Base-by-base conservation (phyloP, 2,329 filamentous ascomycete genomes). In the Rhexocercosporidium sp. region DNA sequence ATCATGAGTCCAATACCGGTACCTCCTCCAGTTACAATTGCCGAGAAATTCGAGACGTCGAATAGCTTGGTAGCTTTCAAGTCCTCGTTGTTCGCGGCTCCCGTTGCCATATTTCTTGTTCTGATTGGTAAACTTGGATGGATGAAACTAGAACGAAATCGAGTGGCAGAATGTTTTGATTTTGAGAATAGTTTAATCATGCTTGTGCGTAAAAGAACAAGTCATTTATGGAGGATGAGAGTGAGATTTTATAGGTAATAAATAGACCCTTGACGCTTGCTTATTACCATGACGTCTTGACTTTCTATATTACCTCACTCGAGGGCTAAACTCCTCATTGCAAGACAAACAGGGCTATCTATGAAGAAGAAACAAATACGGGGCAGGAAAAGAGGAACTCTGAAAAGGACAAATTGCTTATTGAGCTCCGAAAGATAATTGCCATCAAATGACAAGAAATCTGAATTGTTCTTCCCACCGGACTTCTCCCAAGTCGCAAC, bases 1-100 rank as follows among this genome's bases (percentile, higher is more conserved):
- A 76, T 76, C 72, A 77, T 76, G 9, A 76, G 59, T 3, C 75
- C 74, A 61, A 77, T 75, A 27, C 75, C 75, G 12, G 64, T 57
- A 3, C 70, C 70, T 46, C 71, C 69, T 53, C 71, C 70, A 22
- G 70, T 70, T 1, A 70, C 66, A n/a, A 73, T 41, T 1, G 69
- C 67, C 3, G 67, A 57, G 56, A 67, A 70, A 46, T 70, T 65
- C 2, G 69, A 71, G 57, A 73, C 65, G 64, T 71, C 64, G 49
- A 70, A 71, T 16, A 70, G 65, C 41, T 69, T 70, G 31, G 76
- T 81, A 20, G 22, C 59, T 62, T 67, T 71, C 27, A 70, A 59
- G 2, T 71, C 51, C 7, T 70, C 59, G 54, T 72, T 71, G 18
- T 37, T 64, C 46, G 68, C 61, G n/a, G 65, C 62, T 12, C 65